Conservation (phyloP, 441 rosid species). For the Pelargonium fulgidum region DNA sequence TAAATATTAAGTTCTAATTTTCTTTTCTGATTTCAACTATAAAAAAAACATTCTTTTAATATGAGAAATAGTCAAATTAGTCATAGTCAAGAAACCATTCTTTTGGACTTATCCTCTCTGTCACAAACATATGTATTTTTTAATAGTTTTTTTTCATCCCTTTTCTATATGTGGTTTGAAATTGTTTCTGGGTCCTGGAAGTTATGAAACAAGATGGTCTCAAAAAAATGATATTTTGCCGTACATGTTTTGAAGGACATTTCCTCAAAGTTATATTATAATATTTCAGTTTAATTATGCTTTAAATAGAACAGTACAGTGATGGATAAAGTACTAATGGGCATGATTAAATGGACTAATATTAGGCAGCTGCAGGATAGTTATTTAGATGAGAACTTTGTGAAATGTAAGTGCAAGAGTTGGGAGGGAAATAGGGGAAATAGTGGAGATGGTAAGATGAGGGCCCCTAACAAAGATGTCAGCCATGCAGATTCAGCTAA, state of each 20-base stretch:
- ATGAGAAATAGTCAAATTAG: too few relatives aligned
- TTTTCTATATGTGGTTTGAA: neutral
- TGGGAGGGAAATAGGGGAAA: neutral
- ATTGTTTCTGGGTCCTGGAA: neutral
- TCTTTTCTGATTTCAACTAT: neutral
- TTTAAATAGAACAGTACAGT: neutral
- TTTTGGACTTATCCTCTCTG: too few relatives aligned
- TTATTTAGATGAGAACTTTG: neutral
- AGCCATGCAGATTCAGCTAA: neutral
- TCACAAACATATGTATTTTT: too few relatives aligned
- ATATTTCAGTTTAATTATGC: neutral
- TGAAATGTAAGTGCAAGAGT: neutral
- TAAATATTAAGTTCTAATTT: constrained; percentile 20
- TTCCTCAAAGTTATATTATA: neutral
- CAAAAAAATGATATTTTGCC: too few relatives aligned
- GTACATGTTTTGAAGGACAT: neutral
- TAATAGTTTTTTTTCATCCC: neutral
- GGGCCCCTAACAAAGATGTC: neutral
- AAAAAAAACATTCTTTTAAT: too few relatives aligned
- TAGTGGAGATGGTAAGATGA: neutral
- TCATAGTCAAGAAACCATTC: too few relatives aligned
- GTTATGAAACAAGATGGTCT: neutral
- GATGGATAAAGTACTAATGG: neutral
- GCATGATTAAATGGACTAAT: too few relatives aligned
- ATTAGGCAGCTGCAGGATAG: neutral